Evolutionary conservation across 106 monocot genomes (phyloP).

Genomic region (Apostasia ramifera): DNA sequence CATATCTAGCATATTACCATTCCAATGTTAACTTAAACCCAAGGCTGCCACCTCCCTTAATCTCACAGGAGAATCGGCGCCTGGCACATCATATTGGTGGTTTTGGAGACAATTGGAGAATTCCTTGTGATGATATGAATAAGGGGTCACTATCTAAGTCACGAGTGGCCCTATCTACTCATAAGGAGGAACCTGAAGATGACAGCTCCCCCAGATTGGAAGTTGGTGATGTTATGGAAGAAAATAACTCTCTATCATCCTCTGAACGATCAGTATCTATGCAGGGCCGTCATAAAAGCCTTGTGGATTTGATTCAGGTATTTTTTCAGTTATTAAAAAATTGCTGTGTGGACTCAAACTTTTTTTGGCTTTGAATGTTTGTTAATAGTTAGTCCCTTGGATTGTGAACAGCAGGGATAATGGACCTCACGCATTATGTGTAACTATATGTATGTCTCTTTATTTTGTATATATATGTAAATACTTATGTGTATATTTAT

Average conservation of each 20-base stretch:
- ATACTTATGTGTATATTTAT: background rate
- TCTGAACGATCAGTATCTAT: constrained; percentile 17
- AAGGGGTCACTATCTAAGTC: constrained; percentile 24
- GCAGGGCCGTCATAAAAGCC: constrained; percentile 42
- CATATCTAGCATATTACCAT: constrained; percentile 70
- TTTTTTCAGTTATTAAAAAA: background rate
- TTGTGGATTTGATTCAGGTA: constrained; percentile 66
- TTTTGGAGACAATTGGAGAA: constrained; percentile 27
- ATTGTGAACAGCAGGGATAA: too few relatives aligned
- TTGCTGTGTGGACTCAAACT: background rate
- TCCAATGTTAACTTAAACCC: constrained; percentile 89
- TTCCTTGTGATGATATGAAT: constrained; percentile 40
- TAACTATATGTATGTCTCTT: too few relatives aligned
- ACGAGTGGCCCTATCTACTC: constrained; percentile 49
- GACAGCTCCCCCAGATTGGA: constrained; percentile 43
- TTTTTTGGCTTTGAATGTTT: background rate
- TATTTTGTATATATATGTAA: background rate
- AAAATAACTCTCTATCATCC: constrained; percentile 11
- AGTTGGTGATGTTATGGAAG: constrained; percentile 9
- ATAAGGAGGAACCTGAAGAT: constrained; percentile 81
- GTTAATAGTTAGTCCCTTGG: too few relatives aligned
- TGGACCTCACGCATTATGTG: too few relatives aligned
- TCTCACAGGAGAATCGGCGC: constrained; percentile 51
- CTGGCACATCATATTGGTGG: constrained; percentile 37
- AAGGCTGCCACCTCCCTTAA: constrained; percentile 80